These are phyloP conservation scores for Vicia sativa DNA, from an alignment of 306 rosid genomes.

Conservation along the genomic window DNA sequence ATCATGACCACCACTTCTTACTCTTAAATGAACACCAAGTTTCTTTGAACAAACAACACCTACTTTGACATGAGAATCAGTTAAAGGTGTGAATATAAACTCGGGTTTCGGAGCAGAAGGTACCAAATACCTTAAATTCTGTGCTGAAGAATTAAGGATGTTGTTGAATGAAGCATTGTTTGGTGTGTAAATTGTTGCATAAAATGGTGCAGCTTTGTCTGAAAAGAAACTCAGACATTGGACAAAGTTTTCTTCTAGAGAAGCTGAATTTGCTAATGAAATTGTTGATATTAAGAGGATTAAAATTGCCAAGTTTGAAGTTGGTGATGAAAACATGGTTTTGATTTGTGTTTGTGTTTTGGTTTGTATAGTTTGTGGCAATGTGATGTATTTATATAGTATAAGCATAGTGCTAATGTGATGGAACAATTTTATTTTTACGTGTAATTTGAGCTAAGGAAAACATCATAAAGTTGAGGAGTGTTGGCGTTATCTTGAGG, in stretches of 20 bases:
- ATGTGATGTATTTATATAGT: conserved; percentile 29
- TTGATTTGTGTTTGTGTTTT: conserved; percentile 36
- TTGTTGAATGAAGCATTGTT: conserved; percentile 43
- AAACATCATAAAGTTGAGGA: conserved; percentile 43
- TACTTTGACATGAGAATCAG: conserved; percentile 65
- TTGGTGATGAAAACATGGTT: conserved; percentile 45
- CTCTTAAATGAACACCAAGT: conserved; percentile 58
- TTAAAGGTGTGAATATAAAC: conserved; percentile 64
- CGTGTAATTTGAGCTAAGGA: conserved; percentile 49
- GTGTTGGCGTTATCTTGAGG: conserved; percentile 38
- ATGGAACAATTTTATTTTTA: not conserved
- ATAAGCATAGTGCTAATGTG: conserved; percentile 20
- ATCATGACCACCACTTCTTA: conserved; percentile 86
- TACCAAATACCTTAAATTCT: conserved; percentile 54
- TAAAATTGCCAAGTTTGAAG: conserved; percentile 31
- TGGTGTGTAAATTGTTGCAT: conserved; percentile 39
- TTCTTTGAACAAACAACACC: conserved; percentile 67
- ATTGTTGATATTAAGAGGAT: conserved; percentile 44
- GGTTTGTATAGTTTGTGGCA: conserved; percentile 11
- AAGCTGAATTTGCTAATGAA: conserved; percentile 46
- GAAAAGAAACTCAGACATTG: conserved; percentile 52
- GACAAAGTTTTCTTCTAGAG: conserved; percentile 46
- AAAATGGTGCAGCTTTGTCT: conserved; percentile 47
- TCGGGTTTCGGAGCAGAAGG: conserved; percentile 69
- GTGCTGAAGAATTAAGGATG: conserved; percentile 57